Base-by-base conservation (phyloP, 176 grass and related monocot species). In the Zoysia japonica region DNA sequence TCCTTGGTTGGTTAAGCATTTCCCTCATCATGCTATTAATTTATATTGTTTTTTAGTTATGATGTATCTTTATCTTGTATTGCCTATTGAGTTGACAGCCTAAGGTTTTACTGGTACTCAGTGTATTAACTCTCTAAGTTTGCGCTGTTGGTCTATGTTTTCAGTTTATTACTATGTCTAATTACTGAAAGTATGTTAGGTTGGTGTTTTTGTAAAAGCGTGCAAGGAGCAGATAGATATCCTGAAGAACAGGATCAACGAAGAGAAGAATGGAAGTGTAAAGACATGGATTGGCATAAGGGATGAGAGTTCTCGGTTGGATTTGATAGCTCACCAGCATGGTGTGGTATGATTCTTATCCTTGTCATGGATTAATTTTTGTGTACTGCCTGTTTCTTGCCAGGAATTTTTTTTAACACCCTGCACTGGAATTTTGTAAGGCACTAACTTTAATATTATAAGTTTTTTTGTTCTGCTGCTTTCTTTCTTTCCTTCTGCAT, bases 151-250 rank as follows among this genome's bases (percentile, higher is more conserved):
- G 7, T 51, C 48, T 76, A 14, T 77, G 3, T 65, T 77, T 56
- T 47, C 48, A 67, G 40, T 65, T 47, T 80, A 5, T 7, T 60
- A 77, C 20, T 63, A n/a, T 81, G 15, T 81, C 51, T 91, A 52
- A 87, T 77, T 78, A 63, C 11, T 77, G 52, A 57, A 77, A 60
- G n/a, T 81, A 37, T 89, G 6, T 73, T 65, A 95, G 92, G 90
- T 99, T 85, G 81, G 83, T 77, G 72, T 91, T 83, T 99, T 99
- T 75, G 88, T 95, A 36, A 99, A 95, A 91, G 80, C 82, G 47
- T 99, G 96, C 96, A 95, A 93, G 86, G 96, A 99, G 47, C 92
- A 99, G 59, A 99, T 99, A 68, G 88, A 99, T 93, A 91, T 99
- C 20, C 79, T 95, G 48, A 89, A 99, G 88, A 93, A 88, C 61